Evolutionary conservation across 164 flowering plant genomes (phyloP).

Genomic region (Dillenia suffruticosa): DNA sequence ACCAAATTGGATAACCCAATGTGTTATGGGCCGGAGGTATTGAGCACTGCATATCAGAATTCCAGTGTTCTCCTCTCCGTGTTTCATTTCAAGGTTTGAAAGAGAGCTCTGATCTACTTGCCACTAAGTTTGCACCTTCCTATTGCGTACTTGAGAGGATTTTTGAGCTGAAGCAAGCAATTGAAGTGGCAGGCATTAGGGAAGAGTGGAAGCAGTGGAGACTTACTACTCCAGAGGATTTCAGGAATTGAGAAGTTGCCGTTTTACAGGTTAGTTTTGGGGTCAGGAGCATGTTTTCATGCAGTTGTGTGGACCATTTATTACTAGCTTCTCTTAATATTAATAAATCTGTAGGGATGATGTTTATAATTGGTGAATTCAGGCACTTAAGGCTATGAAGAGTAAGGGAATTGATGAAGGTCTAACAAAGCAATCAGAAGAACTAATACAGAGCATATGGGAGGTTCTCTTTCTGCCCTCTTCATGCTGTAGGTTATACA

Average conservation of each 20-base stretch:
- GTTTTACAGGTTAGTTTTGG: conserved; percentile 35
- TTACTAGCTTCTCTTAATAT: conserved; percentile 20
- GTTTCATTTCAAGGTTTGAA: conserved; percentile 11
- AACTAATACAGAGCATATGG: conserved; percentile 32
- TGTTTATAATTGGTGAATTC: conserved; percentile 28
- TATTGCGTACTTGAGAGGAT: conserved; percentile 17
- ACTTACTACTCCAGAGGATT: conserved; percentile 16
- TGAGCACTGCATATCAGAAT: conserved; percentile 18
- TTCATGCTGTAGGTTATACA: conserved; percentile 37
- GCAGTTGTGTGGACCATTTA: conserved; percentile 35
- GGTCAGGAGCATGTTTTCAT: conserved; percentile 21
- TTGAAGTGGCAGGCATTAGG: conserved; percentile 22
- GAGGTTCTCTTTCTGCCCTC: conserved; percentile 32
- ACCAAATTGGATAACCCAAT: conserved; percentile 25
- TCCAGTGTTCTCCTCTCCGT: conserved; percentile 10
- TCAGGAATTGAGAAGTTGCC: conserved; percentile 22
- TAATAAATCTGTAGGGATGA: conserved; percentile 32
- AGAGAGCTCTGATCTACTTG: conserved; percentile 12
- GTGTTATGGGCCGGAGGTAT: conserved; percentile 26
- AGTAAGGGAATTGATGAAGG: conserved; percentile 21
- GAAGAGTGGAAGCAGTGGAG: conserved; percentile 35
- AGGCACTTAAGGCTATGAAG: conserved; percentile 25
- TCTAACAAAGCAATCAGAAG: conserved; percentile 22
- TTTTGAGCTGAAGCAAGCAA: conserved; percentile 24
- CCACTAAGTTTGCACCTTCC: conserved; percentile 26